Evolutionary conservation across 768 basidiomycete genomes (phyloP).

Genomic region (Tricholoma terreum): DNA sequence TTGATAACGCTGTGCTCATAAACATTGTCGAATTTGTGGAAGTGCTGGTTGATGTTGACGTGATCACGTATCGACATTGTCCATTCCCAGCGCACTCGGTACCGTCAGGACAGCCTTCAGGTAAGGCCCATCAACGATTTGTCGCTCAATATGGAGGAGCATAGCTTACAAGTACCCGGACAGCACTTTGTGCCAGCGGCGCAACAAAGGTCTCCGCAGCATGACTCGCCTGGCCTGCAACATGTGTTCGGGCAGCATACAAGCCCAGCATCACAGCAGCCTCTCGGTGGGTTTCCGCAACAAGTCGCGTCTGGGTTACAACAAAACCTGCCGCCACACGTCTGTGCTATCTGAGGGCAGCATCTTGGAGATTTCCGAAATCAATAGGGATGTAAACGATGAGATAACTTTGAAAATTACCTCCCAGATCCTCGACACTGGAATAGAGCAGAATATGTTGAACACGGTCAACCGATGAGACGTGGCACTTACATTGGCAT

Average conservation of each 20-base stretch:
- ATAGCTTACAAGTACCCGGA: background rate
- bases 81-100: background rate
- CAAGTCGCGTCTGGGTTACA: background rate
- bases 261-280: background rate
- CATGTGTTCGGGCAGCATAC: background rate
- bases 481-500: background rate
- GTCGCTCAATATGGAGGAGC: background rate
- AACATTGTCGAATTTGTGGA: background rate
- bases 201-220: background rate
- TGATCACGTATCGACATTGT: background rate
- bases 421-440: background rate
- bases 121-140: background rate
- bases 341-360: background rate
- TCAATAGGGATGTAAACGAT: background rate
- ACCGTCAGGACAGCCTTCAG: background rate
- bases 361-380: background rate
- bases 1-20: background rate
- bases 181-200: background rate
- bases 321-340: background rate
- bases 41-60: background rate
- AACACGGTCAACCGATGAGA: background rate
- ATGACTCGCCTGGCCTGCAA: background rate
- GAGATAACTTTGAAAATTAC: background rate
- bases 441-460: background rate
- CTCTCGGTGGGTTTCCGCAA: background rate